Conservation (phyloP, 768 basidiomycete species). For the Ramaria rubella region DNA sequence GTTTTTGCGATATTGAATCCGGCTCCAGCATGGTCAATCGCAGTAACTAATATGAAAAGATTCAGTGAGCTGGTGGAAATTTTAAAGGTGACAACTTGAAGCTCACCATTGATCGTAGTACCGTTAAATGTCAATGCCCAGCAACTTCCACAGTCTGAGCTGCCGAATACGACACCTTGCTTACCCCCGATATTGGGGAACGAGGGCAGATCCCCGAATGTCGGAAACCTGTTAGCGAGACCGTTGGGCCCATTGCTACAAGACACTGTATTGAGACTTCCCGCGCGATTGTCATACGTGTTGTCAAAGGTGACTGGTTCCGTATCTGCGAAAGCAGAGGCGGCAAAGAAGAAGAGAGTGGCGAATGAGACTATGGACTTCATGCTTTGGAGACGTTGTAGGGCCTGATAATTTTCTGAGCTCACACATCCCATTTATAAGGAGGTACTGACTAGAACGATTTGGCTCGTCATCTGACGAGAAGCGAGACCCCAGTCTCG, state of each 20-base stretch:
- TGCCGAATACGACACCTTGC: conserved; percentile 23
- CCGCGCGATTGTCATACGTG: conserved; percentile 27
- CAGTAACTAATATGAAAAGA: conserved; percentile 8
- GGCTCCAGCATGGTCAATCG: conserved; percentile 21
- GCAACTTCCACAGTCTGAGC: conserved; percentile 24
- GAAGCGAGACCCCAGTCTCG: no score
- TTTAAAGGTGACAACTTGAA: not conserved
- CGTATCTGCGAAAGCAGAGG: conserved; percentile 4
- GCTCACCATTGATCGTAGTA: conserved; percentile 14
- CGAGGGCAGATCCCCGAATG: conserved; percentile 31
- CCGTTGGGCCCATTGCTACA: conserved; percentile 37
- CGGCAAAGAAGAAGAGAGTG: not conserved
- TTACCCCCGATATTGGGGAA: conserved; percentile 36
- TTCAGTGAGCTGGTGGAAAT: not conserved
- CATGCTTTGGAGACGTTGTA: not conserved
- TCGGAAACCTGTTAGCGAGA: conserved; percentile 28
- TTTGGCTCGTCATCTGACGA: no score
- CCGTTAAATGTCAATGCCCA: conserved; percentile 24
- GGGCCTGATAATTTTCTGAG: no score
- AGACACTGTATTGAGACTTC: conserved; percentile 26
- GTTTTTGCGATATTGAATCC: conserved; percentile 44
- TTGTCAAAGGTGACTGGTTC: conserved; percentile 34
- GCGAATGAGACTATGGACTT: not conserved
- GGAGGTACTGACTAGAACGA: no score
- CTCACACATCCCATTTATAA: no score